These are phyloP conservation scores for Asterochloris erici DNA, from an alignment of 139 green algal species.

Conservation along the genomic window DNA sequence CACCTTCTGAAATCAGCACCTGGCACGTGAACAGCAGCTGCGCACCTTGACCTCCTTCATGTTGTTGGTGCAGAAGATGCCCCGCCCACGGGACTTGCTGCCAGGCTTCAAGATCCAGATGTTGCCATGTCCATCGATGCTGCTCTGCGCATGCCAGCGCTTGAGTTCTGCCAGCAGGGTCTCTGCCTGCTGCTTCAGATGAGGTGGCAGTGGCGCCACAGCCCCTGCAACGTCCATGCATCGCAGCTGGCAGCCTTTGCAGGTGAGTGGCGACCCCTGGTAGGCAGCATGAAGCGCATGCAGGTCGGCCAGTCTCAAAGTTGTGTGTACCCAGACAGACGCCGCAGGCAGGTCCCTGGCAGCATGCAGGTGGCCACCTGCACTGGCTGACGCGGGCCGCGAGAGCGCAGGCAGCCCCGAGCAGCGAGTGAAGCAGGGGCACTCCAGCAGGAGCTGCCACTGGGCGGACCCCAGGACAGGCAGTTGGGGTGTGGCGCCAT, in stretches of 20 bases:
- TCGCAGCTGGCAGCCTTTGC: not conserved
- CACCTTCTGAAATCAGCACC: not conserved
- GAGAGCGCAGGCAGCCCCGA: no score
- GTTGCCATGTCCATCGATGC: constrained; percentile 49
- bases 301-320: no score
- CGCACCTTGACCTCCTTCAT: constrained; percentile 14
- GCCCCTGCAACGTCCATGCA: not conserved
- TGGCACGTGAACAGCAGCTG: not conserved
- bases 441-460: constrained; percentile 2
- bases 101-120: constrained; percentile 71
- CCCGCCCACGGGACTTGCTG: constrained; percentile 51
- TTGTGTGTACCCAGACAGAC: no score
- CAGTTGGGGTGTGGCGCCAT: not conserved
- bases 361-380: not conserved
- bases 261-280: not conserved
- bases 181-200: constrained; percentile 4
- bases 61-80: constrained; percentile 63
- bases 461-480: not conserved
- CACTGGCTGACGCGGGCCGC: no score
- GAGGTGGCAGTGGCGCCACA: not conserved
- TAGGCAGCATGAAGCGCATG: not conserved
- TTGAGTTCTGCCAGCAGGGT: constrained; percentile 12
- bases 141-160: constrained; percentile 25
- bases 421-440: constrained; percentile 13
- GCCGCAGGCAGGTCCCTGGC: no score